phyloP scores from a whole-genome alignment of 2,329 filamentous ascomycete genomes.

The Xylariaceae sp. region DNA sequence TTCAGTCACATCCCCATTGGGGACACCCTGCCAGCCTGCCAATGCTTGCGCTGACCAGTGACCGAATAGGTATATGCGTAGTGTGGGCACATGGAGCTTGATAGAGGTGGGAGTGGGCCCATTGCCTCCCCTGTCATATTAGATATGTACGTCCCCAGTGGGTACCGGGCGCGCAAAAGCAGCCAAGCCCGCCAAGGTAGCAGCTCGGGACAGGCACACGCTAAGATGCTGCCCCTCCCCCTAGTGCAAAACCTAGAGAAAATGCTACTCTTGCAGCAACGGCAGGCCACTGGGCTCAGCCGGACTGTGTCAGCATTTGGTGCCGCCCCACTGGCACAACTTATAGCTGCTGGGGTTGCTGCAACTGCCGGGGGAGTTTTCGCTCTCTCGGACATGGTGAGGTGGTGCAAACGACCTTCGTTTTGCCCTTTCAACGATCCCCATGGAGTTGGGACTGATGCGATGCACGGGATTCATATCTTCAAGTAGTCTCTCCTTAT shows the following conservation, averaged over 20 bases:
- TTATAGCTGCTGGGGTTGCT: constrained; percentile 26
- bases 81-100: too few relatives aligned
- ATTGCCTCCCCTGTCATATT: too few relatives aligned
- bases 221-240: constrained; percentile 7
- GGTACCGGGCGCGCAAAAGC: background rate
- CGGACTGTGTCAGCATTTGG: background rate
- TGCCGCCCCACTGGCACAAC: constrained; percentile 25
- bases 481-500: too few relatives aligned
- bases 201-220: constrained; percentile 28
- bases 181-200: constrained; percentile 20
- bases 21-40: too few relatives aligned
- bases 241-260: background rate
- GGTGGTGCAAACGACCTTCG: constrained; percentile 12
- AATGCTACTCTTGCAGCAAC: background rate
- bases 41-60: too few relatives aligned
- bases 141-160: background rate
- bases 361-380: constrained; percentile 24
- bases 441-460: too few relatives aligned
- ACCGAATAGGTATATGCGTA: too few relatives aligned
- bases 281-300: background rate
- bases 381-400: constrained; percentile 14
- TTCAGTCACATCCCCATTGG: too few relatives aligned
- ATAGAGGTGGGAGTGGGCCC: too few relatives aligned
- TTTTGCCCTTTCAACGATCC: too few relatives aligned
- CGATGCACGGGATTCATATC: too few relatives aligned